phyloP scores from a whole-genome alignment of 2,329 filamentous ascomycete species.

The Chaetomium sp. region DNA sequence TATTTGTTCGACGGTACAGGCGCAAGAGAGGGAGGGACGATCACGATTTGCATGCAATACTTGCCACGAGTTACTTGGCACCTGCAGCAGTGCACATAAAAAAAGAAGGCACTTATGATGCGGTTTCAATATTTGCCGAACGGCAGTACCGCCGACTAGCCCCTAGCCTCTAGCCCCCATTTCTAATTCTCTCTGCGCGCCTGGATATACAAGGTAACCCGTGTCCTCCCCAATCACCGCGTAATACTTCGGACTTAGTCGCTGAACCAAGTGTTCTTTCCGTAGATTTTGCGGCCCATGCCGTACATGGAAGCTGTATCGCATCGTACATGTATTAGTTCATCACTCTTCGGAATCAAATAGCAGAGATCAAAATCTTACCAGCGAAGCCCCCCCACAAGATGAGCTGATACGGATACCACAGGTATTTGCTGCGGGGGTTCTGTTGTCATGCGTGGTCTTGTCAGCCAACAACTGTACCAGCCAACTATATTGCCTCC shows the following conservation, averaged over 20 bases:
- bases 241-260: slow-evolving; percentile 34
- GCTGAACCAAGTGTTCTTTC: slow-evolving; percentile 73
- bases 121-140: neutral
- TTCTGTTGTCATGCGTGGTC: slow-evolving; percentile 38
- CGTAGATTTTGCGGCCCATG: slow-evolving; percentile 64
- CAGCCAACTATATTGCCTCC: neutral
- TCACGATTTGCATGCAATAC: neutral
- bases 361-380: slow-evolving; percentile 36
- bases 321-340: slow-evolving; percentile 4
- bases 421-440: slow-evolving; percentile 56
- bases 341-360: too few relatives aligned
- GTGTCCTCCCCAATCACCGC: neutral
- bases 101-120: neutral
- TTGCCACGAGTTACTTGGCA: neutral
- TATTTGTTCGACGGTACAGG: slow-evolving; percentile 10
- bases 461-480: slow-evolving; percentile 17
- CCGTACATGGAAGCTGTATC: slow-evolving; percentile 57
- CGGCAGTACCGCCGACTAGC: neutral
- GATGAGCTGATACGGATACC: slow-evolving; percentile 62
- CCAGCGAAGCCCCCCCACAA: slow-evolving; percentile 57
- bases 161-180: neutral
- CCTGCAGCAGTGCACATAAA: slow-evolving; percentile 6
- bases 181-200: slow-evolving; percentile 6
- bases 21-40: slow-evolving; percentile 13
- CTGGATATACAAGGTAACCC: slow-evolving; percentile 18